Percentiles rank a stretch among this genome's conserved stretches.
phyloP scores from a whole-genome alignment of 2,329 filamentous ascomycete species.

The Macrophomina tecta region DNA sequence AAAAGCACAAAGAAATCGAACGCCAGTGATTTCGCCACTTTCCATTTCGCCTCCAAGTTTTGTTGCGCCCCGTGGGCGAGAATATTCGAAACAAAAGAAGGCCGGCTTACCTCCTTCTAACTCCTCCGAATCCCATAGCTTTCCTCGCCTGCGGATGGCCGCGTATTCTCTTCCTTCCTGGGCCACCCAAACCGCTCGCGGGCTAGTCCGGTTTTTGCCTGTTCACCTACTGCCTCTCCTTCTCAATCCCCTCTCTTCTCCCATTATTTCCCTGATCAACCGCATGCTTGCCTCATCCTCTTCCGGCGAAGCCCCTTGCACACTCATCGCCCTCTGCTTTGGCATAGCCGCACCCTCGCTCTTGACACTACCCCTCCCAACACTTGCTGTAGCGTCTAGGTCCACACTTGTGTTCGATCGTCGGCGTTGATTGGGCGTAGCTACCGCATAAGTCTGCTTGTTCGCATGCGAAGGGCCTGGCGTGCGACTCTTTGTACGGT shows the following conservation, averaged over 20 bases:
- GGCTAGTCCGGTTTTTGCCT: neutral
- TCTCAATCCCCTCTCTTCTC: slow-evolving; percentile 40
- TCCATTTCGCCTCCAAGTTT: slow-evolving; percentile 17
- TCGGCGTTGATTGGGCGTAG: slow-evolving; percentile 8
- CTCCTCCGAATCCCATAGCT: neutral
- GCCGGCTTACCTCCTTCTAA: slow-evolving; percentile 7
- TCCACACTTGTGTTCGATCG: slow-evolving; percentile 29
- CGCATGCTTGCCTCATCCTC: slow-evolving; percentile 40
- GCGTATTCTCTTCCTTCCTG: neutral
- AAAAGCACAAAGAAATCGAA: neutral
- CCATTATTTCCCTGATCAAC: slow-evolving; percentile 40
- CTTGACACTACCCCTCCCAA: slow-evolving; percentile 30
- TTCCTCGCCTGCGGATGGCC: too few relatives aligned
- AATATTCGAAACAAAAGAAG: slow-evolving; percentile 4
- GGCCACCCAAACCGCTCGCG: too few relatives aligned
- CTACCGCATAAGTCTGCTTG: neutral
- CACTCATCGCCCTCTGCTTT: slow-evolving; percentile 37
- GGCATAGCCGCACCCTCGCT: slow-evolving; percentile 38
- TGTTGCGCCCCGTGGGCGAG: neutral
- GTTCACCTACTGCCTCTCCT: slow-evolving; percentile 28
- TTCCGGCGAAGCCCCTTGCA: slow-evolving; percentile 32
- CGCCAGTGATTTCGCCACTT: slow-evolving; percentile 9
- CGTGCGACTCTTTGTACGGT: slow-evolving; percentile 36
- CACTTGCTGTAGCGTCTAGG: slow-evolving; percentile 17
- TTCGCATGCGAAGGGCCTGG: slow-evolving; percentile 4